Evolutionary conservation across 768 basidiomycete genomes (phyloP).

Genomic region (Trametes elegans): DNA sequence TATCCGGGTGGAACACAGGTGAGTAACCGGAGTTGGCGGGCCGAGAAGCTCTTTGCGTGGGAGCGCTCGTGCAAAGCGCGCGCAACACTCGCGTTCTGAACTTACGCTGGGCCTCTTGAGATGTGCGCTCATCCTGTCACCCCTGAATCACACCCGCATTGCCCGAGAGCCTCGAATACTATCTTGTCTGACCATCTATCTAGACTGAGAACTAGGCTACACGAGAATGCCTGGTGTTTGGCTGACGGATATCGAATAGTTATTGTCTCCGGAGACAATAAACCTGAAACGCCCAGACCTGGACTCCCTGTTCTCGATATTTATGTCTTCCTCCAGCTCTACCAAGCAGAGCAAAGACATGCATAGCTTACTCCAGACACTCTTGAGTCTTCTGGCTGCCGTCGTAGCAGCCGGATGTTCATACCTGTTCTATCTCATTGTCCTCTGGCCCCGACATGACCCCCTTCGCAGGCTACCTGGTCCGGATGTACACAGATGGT

Average conservation of each 20-base stretch:
- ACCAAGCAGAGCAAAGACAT: background rate
- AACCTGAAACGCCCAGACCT: background rate
- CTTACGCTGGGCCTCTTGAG: too few species aligned
- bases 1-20: too few species aligned
- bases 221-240: background rate
- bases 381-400: constrained; percentile 8
- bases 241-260: background rate
- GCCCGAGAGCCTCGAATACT: background rate
- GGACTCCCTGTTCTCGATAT: constrained; percentile 1
- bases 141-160: background rate
- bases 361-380: background rate
- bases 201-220: background rate
- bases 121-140: background rate
- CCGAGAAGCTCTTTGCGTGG: too few species aligned
- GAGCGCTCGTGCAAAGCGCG: too few species aligned
- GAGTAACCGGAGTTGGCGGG: too few species aligned
- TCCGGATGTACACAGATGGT: constrained; percentile 49
- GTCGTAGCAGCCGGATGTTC: background rate
- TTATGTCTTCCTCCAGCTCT: background rate
- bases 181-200: background rate
- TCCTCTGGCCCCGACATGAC: constrained; percentile 32
- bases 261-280: constrained; percentile 18
- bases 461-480: constrained; percentile 59
- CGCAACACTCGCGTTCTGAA: too few species aligned
- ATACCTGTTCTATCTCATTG: constrained; percentile 29